These are phyloP conservation scores for Pestalotiopsis sp. DNA, from an alignment of 2,329 filamentous ascomycete genomes.

Conservation along the genomic window DNA sequence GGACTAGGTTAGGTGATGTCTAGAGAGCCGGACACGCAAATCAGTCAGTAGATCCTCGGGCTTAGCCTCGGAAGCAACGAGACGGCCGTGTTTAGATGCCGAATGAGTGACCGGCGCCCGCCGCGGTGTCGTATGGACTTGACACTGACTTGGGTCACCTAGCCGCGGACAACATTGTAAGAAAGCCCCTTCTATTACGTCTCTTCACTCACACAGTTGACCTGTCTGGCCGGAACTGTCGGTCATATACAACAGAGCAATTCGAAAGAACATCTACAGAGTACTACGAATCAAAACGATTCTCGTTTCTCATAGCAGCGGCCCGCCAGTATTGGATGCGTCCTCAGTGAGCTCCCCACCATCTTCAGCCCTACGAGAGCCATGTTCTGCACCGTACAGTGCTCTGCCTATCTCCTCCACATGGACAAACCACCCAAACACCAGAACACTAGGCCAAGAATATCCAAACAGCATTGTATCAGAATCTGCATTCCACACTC, in stretches of 20 bases:
- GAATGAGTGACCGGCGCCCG: neutral
- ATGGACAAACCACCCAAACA: neutral
- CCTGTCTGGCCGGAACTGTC: neutral
- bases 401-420: neutral
- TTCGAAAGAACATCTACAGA: neutral
- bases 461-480: constrained; percentile 2
- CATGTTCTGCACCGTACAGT: constrained; percentile 10
- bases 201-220: neutral
- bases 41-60: neutral
- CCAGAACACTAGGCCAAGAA: neutral
- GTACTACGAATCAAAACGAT: neutral
- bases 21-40: neutral
- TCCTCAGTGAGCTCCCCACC: constrained; percentile 8
- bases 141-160: neutral
- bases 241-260: neutral
- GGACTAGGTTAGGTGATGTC: too few species aligned
- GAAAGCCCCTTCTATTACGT: neutral
- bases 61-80: neutral
- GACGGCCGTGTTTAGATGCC: neutral
- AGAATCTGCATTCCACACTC: neutral
- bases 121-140: neutral
- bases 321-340: neutral
- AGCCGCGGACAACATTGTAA: neutral
- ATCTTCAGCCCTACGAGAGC: constrained; percentile 16
- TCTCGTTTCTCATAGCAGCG: neutral